Base-by-base conservation (phyloP, 176 grass and related monocot genomes). In the Carex kokanica region DNA sequence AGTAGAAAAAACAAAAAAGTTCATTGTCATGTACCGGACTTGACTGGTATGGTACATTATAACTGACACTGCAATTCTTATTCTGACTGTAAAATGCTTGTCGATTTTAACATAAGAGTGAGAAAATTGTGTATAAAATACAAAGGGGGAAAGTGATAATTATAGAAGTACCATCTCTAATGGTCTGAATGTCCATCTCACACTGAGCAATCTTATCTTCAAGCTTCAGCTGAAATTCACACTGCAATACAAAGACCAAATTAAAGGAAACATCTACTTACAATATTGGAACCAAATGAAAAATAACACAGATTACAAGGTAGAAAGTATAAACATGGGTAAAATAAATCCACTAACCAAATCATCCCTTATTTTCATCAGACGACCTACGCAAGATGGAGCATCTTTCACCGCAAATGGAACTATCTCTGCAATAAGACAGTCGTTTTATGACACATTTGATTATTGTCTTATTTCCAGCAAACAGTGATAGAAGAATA, bases 171-270 rank as follows among this genome's bases (percentile, higher is more conserved):
- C 80, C 80, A 18, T 3, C 6, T 65, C 24, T 82, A 25, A 67
- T n/a, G 0, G n/a, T 82, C 43, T 68, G 43, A 52, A 67, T 29
- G 59, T 82, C 80, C 61, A 67, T 82, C 45, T 82, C 80, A 67
- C 80, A 82, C 5, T 68, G 60, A 68, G 80, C 61, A 8, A 82
- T 66, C 62, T 68, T 40, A 31, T 82, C 80, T 67, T 82, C 80
- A 67, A 16, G 7, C 36, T 29, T n/a, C 2, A 23, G 36, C 21
- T 67, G 80, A 20, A 18, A 55, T 53, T 53, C 8, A 65, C 41
- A 65, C 80, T 82, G 60, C 61, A 68, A 82, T 29, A 67, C 21
- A 52, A 55, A 47, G 7, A 1, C 4, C 6, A 64, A 82, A 66
- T 12, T 43, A 80, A 75, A 47, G 20, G 2, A 68, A 53, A 67